Evolutionary conservation across 2,329 filamentous ascomycete species (phyloP), one percentile per base, ranked within the genome.

Genomic region (Plenodomus lindquistii): DNA sequence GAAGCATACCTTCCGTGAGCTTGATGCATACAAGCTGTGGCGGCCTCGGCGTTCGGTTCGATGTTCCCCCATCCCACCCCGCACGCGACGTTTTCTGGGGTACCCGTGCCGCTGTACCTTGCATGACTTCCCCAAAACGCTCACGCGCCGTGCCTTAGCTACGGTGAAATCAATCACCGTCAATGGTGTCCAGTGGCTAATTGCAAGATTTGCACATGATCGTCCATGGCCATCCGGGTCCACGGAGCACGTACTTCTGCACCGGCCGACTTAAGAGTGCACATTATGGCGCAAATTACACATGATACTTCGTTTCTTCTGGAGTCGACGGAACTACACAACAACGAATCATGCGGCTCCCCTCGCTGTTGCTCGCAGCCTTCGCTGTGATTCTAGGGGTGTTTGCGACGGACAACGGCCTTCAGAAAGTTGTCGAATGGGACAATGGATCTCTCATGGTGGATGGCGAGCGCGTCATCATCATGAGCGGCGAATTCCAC

Each of bases 401-500:
- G 4, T 37, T 59, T 10, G 61, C 63, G n/a, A 56, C 53, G 29
- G 55, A 66, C 38, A 63, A 68, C 59, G 64, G 63, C 22, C 52
- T 66, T 8, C 62, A 62, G 38, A 65, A 53, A 20, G 61, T 72
- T 1, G 80, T 82, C 3, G 70, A 73, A 2, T 82, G 80, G 80
- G 80, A 82, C 54, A 67, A 74, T 37, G 80, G 80, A 53, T 81
- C 77, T 45, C 68, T 82, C 20, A 70, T 72, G 3, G 67, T 82
- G 54, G 79, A 81, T 47, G 77, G 77, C 31, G 72, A 76, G 47
- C 71, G 79, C 20, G 60, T 80, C 2, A 77, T 79, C 39, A 70
- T 81, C 21, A 78, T 77, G 53, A 73, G 71, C 1, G 79, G 75
- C 19, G 79, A 82, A 52, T 81, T 82, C 36, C 80, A 82, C 52